Evolutionary conservation across 352 stramenopile species (phyloP).

Genomic region (Globisporangium cederbergense): DNA sequence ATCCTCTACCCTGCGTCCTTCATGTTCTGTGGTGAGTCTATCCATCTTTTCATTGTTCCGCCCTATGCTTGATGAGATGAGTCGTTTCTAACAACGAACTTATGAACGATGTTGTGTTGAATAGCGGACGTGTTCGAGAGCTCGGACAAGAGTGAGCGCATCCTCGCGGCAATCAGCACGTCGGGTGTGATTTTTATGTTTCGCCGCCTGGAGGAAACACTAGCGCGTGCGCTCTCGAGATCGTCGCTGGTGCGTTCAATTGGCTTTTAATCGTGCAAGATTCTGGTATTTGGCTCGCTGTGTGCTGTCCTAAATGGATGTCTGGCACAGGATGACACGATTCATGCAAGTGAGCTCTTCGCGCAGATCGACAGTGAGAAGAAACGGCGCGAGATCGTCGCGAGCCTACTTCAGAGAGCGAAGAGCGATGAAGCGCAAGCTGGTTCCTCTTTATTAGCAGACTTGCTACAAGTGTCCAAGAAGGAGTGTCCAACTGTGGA

Average conservation of each 20-base stretch:
- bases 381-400: conserved; percentile 39
- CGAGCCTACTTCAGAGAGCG: conserved; percentile 21
- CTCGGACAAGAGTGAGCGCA: conserved; percentile 26
- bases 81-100: neutral
- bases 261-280: neutral
- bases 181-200: conserved; percentile 67
- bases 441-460: conserved; percentile 2
- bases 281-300: neutral
- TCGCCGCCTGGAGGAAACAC: conserved; percentile 36
- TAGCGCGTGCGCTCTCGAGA: conserved; percentile 37
- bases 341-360: conserved; percentile 34
- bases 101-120: neutral
- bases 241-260: conserved; percentile 36
- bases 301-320: neutral
- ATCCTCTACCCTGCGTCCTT: conserved; percentile 52
- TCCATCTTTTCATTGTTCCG: neutral
- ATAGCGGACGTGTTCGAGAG: conserved; percentile 36
- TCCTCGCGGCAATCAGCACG: conserved; percentile 62
- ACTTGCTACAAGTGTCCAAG: conserved; percentile 1
- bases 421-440: neutral
- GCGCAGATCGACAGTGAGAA: conserved; percentile 35
- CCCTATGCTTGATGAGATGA: neutral
- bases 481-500: conserved; percentile 10
- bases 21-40: conserved; percentile 63
- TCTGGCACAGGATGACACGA: conserved; percentile 14